These are phyloP conservation scores for Gynandropsis gynandra DNA, from an alignment of 345 rosid genomes.

Conservation along the genomic window DNA sequence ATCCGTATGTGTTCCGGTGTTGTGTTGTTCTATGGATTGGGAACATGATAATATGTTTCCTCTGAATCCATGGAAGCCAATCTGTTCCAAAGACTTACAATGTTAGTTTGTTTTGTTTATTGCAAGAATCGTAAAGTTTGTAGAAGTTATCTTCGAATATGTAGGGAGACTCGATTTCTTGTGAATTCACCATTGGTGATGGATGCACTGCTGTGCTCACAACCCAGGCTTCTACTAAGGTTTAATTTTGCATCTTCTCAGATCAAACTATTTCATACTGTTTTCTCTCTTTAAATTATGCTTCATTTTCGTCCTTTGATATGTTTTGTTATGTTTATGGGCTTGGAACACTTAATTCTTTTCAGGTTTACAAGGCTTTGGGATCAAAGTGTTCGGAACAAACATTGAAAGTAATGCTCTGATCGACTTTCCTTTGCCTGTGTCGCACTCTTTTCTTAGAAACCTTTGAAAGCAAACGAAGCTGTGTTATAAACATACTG, in stretches of 20 bases:
- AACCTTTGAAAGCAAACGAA: not conserved
- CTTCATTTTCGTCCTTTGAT: not conserved
- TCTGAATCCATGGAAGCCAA: not conserved
- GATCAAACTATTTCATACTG: not conserved
- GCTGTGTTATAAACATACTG: not conserved
- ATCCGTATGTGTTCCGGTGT: no score
- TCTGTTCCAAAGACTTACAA: no score
- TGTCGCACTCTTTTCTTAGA: not conserved
- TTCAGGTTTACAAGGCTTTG: conserved; percentile 73
- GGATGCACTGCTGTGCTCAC: conserved; percentile 72
- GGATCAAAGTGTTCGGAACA: conserved; percentile 68
- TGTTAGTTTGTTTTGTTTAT: conserved; percentile 20
- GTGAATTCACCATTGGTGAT: conserved; percentile 54
- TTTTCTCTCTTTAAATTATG: not conserved
- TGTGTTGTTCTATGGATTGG: no score
- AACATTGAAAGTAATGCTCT: conserved; percentile 49
- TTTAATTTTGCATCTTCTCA: conserved; percentile 11
- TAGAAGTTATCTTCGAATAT: not conserved
- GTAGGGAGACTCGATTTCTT: conserved; percentile 51
- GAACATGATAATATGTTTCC: not conserved
- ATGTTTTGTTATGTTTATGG: conserved; percentile 11
- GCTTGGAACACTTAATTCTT: conserved; percentile 11
- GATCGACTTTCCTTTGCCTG: not conserved
- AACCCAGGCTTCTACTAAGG: conserved; percentile 94
- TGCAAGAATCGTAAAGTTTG: conserved; percentile 26